Conservation (phyloP, 805 yeast species). For the Millerozyma acaciae region DNA sequence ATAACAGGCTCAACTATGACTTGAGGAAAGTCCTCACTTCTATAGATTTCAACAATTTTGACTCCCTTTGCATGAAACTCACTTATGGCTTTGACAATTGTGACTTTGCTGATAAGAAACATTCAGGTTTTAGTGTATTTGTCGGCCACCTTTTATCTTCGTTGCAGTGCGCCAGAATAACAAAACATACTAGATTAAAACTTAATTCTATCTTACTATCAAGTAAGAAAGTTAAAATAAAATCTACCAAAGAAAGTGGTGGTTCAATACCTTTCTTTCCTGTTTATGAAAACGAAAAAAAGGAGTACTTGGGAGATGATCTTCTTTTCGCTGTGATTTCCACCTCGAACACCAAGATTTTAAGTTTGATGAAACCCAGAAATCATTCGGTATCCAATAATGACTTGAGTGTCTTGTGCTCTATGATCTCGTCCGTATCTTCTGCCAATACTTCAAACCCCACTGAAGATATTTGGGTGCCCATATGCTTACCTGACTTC, state of each 20-base stretch:
- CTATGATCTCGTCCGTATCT: slow-evolving; percentile 55
- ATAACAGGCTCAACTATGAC: slow-evolving; percentile 75
- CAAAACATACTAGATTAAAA: slow-evolving; percentile 52
- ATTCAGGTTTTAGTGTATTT: slow-evolving; percentile 21
- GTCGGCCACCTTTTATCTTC: slow-evolving; percentile 27
- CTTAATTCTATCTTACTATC: slow-evolving; percentile 52
- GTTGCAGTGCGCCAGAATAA: slow-evolving; percentile 41
- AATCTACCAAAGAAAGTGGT: slow-evolving; percentile 3
- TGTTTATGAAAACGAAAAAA: slow-evolving; percentile 7
- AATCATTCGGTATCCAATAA: slow-evolving; percentile 76
- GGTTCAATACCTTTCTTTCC: slow-evolving; percentile 5
- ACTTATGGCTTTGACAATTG: slow-evolving; percentile 28
- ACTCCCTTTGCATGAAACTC: slow-evolving; percentile 45
- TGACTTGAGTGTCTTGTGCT: slow-evolving; percentile 72
- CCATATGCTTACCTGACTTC: slow-evolving; percentile 87
- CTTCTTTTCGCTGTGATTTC: slow-evolving; percentile 74
- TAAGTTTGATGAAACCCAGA: slow-evolving; percentile 70
- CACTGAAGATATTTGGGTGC: slow-evolving; percentile 85
- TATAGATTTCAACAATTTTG: slow-evolving; percentile 69
- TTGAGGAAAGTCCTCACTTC: slow-evolving; percentile 70
- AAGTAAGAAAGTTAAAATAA: slow-evolving; percentile 17
- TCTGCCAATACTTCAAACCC: slow-evolving; percentile 17
- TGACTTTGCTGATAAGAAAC: slow-evolving; percentile 1
- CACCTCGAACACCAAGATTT: slow-evolving; percentile 57
- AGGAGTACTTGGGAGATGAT: slow-evolving; percentile 31